Evolutionary conservation across 768 basidiomycete species (phyloP), one percentile per base, ranked within the genome.

Genomic region (Nidularia pulvinata): DNA sequence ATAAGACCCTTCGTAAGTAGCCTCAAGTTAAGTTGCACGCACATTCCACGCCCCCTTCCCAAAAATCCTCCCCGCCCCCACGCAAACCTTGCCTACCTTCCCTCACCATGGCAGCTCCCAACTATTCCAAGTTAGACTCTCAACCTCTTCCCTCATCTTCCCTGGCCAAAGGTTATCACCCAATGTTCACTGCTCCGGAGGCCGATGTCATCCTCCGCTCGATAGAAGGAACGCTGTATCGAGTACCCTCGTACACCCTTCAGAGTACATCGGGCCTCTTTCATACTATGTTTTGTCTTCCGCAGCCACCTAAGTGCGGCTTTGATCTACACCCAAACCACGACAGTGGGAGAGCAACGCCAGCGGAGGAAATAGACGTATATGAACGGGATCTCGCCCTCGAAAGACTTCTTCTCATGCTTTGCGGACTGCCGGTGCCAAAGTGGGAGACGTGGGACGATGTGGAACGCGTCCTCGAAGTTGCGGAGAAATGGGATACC

Each of bases 401-500:
- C 39, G 80, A 84, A 56, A 74, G 75, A 3, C 64, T 88, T 1
- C 74, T 89, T 2, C 78, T 75, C 57, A 79, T 87, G 64, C 72
- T 84, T 36, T 82, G 74, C 37, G 85, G 86, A 14, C 73, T 85
- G 9, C 69, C 78, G 0, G 72, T 83, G 10, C 72, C 76, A 2
- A 65, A 69, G 4, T 77, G 81, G 60, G 69, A 71, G 36, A 78
- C 80, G 3, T 80, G 79, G 57, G 81, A 84, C 56, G 66, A 67
- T 11, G 65, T 86, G 37, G 84, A 84, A 50, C 69, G 75, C 7
- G 72, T 90, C 5, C 66, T 89, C 32, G 74, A 69, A 42, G 75
- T 85, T 1, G 84, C 86, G 2, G 85, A 89, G 59, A 88, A 86
- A 61, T 90, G 88, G 77, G 86, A 87, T 47, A 83, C 85, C 62